Base-by-base conservation (phyloP, 805 yeast genomes). In the Ogataea naganishii region DNA sequence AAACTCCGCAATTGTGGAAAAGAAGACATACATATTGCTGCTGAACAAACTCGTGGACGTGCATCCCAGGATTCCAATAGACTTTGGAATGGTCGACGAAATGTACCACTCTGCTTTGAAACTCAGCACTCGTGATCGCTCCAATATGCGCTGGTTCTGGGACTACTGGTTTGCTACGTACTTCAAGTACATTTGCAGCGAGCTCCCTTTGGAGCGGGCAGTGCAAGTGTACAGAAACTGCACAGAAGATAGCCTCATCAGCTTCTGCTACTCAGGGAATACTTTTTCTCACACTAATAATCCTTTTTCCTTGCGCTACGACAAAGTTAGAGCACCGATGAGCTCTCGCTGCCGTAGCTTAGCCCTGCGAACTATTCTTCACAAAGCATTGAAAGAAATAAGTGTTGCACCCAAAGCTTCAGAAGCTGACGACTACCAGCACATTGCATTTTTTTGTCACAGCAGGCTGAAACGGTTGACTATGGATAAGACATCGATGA, bases 121-220 rank as follows among this genome's bases (percentile, higher is more conserved):
- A 14, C 13, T n/a, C n/a, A n/a, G n/a, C n/a, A n/a, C n/a, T n/a
- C n/a, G n/a, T n/a, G n/a, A n/a, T n/a, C n/a, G n/a, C n/a, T n/a
- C n/a, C 5, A 20, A 20, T 11, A 12, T 4, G 3, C 4, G 12
- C 12, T 38, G 43, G 14, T 53, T 49, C 26, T 58, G 58, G 58
- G 45, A 42, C 19, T 39, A 44, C 27, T 58, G 56, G 47, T 31
- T 33, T n/a, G 26, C 44, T 20, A 24, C 43, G 1, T 58, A 56
- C 27, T 45, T 56, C 41, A 56, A 53, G 22, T 54, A 54, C 27
- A 27, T 54, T 23, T 37, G 35, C 14, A 33, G 50, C 23, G 44
- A 43, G 12, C 46, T 37, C 25, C 49, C 56, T 7, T 23, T 44
- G 9, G 29, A 36, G 1, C 27, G 35, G 8, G 45, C 53, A 1